Evolutionary conservation across 129 eudicot genomes (phyloP).

Genomic region (Kitagawia praeruptora): DNA sequence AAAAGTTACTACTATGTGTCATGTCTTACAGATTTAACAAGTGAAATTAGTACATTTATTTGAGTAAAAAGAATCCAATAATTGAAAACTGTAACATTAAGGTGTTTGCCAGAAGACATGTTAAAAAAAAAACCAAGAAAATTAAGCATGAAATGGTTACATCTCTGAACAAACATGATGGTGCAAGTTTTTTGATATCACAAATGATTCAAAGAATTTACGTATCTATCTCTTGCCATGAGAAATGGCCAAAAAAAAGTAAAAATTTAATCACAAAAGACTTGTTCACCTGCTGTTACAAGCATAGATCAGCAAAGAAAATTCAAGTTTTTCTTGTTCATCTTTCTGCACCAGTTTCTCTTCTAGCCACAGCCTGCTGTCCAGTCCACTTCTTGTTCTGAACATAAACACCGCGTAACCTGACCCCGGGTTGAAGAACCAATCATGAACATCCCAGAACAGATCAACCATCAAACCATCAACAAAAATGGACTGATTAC

Average conservation of each 20-base stretch:
- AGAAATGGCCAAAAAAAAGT: background rate
- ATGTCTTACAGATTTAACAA: background rate
- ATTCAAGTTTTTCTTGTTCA: constrained; percentile 13
- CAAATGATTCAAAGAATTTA: background rate
- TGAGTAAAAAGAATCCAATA: background rate
- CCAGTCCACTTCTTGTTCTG: constrained; percentile 32
- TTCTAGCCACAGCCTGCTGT: constrained; percentile 31
- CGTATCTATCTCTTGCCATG: constrained; percentile 10
- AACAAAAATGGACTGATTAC: constrained; percentile 73
- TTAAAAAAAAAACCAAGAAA: background rate
- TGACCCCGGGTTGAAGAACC: constrained; percentile 54
- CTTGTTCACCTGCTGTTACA: constrained; percentile 15
- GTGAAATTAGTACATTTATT: background rate
- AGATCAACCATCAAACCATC: constrained; percentile 88
- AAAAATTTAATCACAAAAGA: background rate
- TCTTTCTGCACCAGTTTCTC: constrained; percentile 15
- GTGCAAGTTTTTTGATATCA: constrained; percentile 5
- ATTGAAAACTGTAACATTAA: background rate
- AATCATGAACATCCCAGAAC: constrained; percentile 96
- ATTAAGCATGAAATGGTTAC: constrained; percentile 7
- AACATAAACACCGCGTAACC: constrained; percentile 40
- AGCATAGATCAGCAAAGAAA: constrained; percentile 23
- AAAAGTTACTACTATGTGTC: background rate
- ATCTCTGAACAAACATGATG: background rate
- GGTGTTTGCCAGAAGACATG: background rate